Base-by-base conservation (phyloP, 495 filamentous ascomycete species). In the Neurospora terricola region DNA sequence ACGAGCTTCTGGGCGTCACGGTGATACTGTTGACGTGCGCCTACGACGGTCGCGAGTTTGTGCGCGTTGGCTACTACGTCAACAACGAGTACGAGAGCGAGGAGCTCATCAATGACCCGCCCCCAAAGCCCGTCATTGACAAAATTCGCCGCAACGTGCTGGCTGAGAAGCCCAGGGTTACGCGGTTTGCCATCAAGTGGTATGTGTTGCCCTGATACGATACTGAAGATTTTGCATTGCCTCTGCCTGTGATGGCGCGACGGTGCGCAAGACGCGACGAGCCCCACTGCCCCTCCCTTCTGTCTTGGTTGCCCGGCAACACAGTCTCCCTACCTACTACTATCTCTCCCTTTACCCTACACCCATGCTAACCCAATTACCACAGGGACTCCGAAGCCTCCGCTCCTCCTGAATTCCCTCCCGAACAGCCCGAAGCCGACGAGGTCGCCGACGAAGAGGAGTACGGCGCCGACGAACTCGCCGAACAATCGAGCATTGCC, bases 151-250 rank as follows among this genome's bases (percentile, higher is more conserved):
- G 96, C 71, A 97, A 95, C 76, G 91, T 99, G 37, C 88, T 99
- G 38, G 94, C 96, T 2, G 94, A 98, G 84, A 99, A 99, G 88
- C 96, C 96, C 4, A 88, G 96, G 80, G 96, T 99, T 23, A 99
- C 96, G 40, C 88, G 96, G 71, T 99, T 99, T 77, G 94, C 94
- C n/a, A 99, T 99, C 83, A 98, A 98, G 84, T 99, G 96, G 96
- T 97, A 88, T 71, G 87, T 78, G 34, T 40, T 66, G 38, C 38
- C 34, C 16, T 21, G 48, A 27, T 59, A 59, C 48, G 23, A 23
- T 16, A 14, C 6, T 4, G 6, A 62, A 37, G 59, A 43, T 45
- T 34, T 16, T 16, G 23, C 54, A 14, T 62, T 30, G 23, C 54
- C 12, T 59, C 23, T 62, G 54, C 23, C 12, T 62, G 5, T 6